Base-by-base conservation (phyloP, 352 stramenopile genomes). In the Phytophthora niederhauseri region DNA sequence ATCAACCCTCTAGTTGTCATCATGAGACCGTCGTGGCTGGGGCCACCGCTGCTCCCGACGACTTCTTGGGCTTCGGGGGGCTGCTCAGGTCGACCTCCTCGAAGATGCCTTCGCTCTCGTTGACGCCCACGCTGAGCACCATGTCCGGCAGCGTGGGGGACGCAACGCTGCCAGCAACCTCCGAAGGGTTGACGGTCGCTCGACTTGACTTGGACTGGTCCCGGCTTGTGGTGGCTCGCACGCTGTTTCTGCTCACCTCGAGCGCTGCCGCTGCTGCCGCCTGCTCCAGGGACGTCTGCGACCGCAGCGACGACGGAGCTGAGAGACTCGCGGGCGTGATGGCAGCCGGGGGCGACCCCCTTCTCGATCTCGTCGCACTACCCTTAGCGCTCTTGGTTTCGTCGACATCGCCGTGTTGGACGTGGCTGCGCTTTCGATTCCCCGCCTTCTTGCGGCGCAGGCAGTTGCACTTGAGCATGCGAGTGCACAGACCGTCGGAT, bases 381-480 rank as follows among this genome's bases (percentile, higher is more conserved):
- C 15, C 45, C 31, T 76, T 70, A 8, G 51, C 36, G 6, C 28
- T 24, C 26, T 73, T 73, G 3, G 65, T 49, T 17, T 70, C 69
- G 17, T 41, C 66, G 17, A 38, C 49, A n/a, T 75, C 68, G 15
- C 46, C 71, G 49, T 76, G 77, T 66, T 65, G 77, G 26, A 76
- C 72, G 56, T 76, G 75, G 34, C 67, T 80, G 28, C 50, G 57
- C 51, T 74, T 82, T 58, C 20, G 22, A 17, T 73, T 78, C 5
- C 2, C 36, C 20, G 38, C 31, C 65, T 83, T 88, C 6, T 59
- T 62, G 20, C 82, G 73, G 6, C 68, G 72, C 6, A 91, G 71
- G 60, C 80, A 92, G 24, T 81, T 77, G 66, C 85, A 94, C 68
- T 91, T 92, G 30, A 96, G 82, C 79, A 96, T 81, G 0, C 87